Evolutionary conservation across 805 yeast genomes (phyloP), one percentile per base, ranked within the genome.

Genomic region (Metschnikowia amazonensis): DNA sequence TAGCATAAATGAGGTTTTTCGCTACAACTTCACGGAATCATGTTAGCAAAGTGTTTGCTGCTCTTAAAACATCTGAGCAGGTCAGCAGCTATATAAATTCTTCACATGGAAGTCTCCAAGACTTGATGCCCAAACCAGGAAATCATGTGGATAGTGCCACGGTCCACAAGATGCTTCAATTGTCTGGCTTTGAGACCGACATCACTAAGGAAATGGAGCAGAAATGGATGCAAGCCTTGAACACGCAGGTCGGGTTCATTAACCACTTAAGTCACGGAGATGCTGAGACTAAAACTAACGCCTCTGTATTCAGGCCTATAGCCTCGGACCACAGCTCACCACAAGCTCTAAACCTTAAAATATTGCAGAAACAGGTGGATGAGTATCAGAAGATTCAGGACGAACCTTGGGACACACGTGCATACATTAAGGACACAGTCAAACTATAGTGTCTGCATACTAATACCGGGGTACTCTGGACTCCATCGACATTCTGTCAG

Each of bases 401-500:
- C 5, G 42, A 39, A 17, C 28, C 28, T 18, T 39, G 42, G 42
- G 35, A 39, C 3, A 7, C 36, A 6, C 17, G 18, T 21, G 28
- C 35, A 16, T 39, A 39, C 16, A 30, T 39, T 8, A 20, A 31
- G 30, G 42, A 39, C 29, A 39, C 42, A 4, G 43, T 48, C 24
- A 45, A 44, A 32, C 25, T 48, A 13, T 41, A 36, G 28, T 21
- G 16, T 4, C 18, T 29, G 36, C 20, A 11, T 20, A 18, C 21
- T 37, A 37, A 17, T 42, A 9, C 31, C 53, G 28, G n/a, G 55
- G 52, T 25, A 85, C 74, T 53, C 96, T 75, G 1, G 90, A 80
- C 61, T 89, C 96, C 89, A 89, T 87, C 21, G 75, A 70, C 59
- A 79, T 80, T 50, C 96, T 74, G 58, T 87, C 94, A 4, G 96